Conservation (phyloP, 345 rosid species). For the Reutealis trisperma region DNA sequence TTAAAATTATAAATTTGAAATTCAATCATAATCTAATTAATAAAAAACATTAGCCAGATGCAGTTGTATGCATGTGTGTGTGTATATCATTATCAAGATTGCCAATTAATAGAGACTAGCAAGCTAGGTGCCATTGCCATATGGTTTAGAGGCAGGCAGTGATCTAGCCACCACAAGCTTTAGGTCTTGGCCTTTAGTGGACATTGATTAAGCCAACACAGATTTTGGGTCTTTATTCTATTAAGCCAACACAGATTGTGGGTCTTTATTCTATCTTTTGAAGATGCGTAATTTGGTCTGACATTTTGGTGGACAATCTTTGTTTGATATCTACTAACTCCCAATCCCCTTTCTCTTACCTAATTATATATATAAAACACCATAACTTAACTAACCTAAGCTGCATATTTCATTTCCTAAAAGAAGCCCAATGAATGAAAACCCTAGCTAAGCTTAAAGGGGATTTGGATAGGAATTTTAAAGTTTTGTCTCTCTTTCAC, state of each 20-base stretch:
- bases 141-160: not conserved
- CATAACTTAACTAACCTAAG: not conserved
- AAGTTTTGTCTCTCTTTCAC: not conserved
- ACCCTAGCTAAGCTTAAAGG: not conserved
- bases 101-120: slow-evolving; percentile 20
- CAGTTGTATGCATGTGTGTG: too few species aligned
- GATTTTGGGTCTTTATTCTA: slow-evolving; percentile 15
- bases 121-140: not conserved
- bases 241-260: slow-evolving; percentile 25
- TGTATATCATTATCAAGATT: not conserved
- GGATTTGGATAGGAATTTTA: not conserved
- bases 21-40: too few species aligned
- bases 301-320: slow-evolving; percentile 18
- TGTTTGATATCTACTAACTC: slow-evolving; percentile 2
- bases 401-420: not conserved
- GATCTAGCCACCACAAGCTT: slow-evolving; percentile 51
- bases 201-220: slow-evolving; percentile 43
- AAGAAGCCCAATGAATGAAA: not conserved
- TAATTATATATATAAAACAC: too few species aligned
- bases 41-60: too few species aligned
- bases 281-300: slow-evolving; percentile 28
- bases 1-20: too few species aligned
- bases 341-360: too few species aligned
- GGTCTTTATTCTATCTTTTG: slow-evolving; percentile 29
- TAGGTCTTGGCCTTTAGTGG: slow-evolving; percentile 42